Base-by-base conservation (phyloP, 768 basidiomycete species). In the Leccinellum albellum region DNA sequence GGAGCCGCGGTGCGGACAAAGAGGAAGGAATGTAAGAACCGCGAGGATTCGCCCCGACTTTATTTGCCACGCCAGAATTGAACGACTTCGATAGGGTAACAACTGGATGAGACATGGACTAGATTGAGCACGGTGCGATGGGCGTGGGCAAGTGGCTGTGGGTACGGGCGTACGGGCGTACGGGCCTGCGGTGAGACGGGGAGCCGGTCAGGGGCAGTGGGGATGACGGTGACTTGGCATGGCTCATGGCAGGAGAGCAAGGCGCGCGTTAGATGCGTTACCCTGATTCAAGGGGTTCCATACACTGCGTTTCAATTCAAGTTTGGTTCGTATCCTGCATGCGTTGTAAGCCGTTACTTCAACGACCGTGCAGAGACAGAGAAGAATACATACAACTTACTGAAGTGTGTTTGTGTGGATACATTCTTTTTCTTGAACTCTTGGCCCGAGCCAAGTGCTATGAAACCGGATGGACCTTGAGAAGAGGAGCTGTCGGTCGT, bases 31-130 rank as follows among this genome's bases (percentile, higher is more conserved):
- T 61, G 4, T 59, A 64, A 10, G 29, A n/a, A 28, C 20, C 63
- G 60, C 0, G 53, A 58, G 1, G 31, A 31, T 31, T 31, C 31
- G 31, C 1, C 8, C 9, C 31, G 9, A 31, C 12, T 10, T 2
- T 60, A 21, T 46, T 66, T 60, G 29, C 31, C 54, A 28, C 59
- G 72, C 66, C 66, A 73, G 53, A 72, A 73, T 35, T 73, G 72
- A 50, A 52, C 56, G 46, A 72, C 57, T 15, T 68, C 70, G 59
- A 73, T 57, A 5, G 66, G 51, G 57, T 62, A 63, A 51, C 51
- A 59, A 1, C 61, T 61, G 0, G 58, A 26, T 0, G 67, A 67
- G 17, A 67, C 65, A 15, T 44, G 59, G 23, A 69, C 57, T 2
- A 58, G 51, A 14, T 9, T 28, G 7, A 63, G 60, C 42, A 46